Evolutionary conservation across 805 yeast species (phyloP).

Genomic region (Yarrowia sp.): DNA sequence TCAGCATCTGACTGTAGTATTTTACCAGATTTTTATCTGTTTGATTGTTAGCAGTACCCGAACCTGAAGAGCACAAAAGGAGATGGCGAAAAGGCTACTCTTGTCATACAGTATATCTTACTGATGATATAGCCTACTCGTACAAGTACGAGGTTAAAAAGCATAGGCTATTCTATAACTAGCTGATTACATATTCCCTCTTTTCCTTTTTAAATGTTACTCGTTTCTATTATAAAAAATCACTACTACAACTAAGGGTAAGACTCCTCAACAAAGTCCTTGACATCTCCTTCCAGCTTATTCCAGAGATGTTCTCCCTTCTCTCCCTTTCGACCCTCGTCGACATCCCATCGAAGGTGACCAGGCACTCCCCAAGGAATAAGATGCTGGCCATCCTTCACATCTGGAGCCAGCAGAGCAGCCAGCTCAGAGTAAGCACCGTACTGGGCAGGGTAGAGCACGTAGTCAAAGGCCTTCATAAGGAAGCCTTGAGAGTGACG

Average conservation of each 20-base stretch:
- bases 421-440: slow-evolving; percentile 48
- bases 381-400: slow-evolving; percentile 41
- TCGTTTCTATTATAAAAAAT: not conserved
- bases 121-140: too few relatives aligned
- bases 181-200: too few relatives aligned
- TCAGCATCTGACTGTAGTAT: too few relatives aligned
- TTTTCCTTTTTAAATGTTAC: too few relatives aligned
- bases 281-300: slow-evolving; percentile 37
- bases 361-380: slow-evolving; percentile 47
- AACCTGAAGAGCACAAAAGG: too few relatives aligned
- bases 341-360: slow-evolving; percentile 40
- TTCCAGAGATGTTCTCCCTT: slow-evolving; percentile 40
- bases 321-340: slow-evolving; percentile 37
- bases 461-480: not conserved
- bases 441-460: slow-evolving; percentile 33
- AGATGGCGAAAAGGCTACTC: too few relatives aligned
- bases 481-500: slow-evolving; percentile 31
- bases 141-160: too few relatives aligned
- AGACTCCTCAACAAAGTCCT: slow-evolving; percentile 13
- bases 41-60: too few relatives aligned
- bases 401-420: slow-evolving; percentile 44
- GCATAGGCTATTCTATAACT: too few relatives aligned
- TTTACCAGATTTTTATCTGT: too few relatives aligned
- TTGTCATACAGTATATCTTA: too few relatives aligned
- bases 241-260: not conserved